phyloP scores from a whole-genome alignment of 257 asterid species.

The Leptodermis oblonga region DNA sequence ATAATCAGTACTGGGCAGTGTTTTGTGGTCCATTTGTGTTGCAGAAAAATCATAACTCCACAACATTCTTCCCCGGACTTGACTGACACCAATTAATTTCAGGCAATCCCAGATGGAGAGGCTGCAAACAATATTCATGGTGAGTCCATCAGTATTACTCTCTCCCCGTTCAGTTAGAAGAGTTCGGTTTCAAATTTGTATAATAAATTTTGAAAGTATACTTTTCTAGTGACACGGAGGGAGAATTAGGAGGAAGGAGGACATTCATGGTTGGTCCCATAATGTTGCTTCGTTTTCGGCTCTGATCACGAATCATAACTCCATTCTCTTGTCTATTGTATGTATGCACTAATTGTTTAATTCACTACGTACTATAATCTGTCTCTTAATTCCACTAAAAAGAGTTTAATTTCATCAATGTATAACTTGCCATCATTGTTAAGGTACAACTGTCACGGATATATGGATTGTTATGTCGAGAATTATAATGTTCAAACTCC shows the following conservation, averaged over 20 bases:
- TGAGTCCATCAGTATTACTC: too few relatives aligned
- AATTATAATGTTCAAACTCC: too few relatives aligned
- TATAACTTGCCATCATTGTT: too few relatives aligned
- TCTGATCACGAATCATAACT: not conserved
- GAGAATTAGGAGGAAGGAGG: not conserved
- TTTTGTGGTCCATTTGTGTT: slow-evolving; percentile 13
- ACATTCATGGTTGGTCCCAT: slow-evolving; percentile 9
- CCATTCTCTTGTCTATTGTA: not conserved
- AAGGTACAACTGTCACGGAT: too few relatives aligned
- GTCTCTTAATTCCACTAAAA: too few relatives aligned
- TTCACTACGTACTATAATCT: too few relatives aligned
- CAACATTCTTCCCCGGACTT: not conserved
- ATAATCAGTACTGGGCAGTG: not conserved
- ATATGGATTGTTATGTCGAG: too few relatives aligned
- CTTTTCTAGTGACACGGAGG: not conserved
- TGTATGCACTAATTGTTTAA: not conserved
- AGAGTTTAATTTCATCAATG: too few relatives aligned
- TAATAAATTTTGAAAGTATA: too few relatives aligned
- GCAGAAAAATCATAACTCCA: too few relatives aligned
- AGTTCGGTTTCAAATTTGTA: too few relatives aligned
- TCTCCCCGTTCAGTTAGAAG: too few relatives aligned
- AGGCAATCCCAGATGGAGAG: not conserved
- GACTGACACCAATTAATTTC: not conserved
- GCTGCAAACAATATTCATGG: not conserved
- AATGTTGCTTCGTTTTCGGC: slow-evolving; percentile 8